Conservation (phyloP, 2,329 filamentous ascomycete genomes). For the Neonectria faginata region DNA sequence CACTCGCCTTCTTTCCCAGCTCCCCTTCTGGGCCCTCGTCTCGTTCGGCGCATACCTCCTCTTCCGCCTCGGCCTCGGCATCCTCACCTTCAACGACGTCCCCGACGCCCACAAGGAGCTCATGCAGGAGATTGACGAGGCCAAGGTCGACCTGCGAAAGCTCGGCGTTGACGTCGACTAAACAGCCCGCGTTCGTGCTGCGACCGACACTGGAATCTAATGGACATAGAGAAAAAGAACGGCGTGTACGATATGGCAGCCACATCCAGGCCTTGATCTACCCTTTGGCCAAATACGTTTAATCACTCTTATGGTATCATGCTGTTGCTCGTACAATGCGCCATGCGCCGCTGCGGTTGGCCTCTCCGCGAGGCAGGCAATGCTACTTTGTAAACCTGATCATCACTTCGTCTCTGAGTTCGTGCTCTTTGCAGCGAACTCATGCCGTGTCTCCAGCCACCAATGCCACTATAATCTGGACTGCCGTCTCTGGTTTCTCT, state of each 20-base stretch:
- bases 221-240: constrained; percentile 39
- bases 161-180: constrained; percentile 84
- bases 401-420: constrained; percentile 13
- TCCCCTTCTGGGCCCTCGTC: constrained; percentile 93
- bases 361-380: constrained; percentile 10
- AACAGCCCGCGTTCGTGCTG: constrained; percentile 32
- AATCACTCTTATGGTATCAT: constrained; percentile 35
- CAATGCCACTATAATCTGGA: constrained; percentile 70
- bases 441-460: constrained; percentile 59
- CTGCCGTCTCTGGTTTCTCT: constrained; percentile 66
- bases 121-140: constrained; percentile 83
- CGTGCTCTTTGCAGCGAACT: constrained; percentile 6
- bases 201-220: constrained; percentile 28
- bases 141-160: constrained; percentile 77
- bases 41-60: constrained; percentile 93
- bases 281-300: constrained; percentile 31
- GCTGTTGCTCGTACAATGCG: constrained; percentile 16
- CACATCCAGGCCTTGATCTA: constrained; percentile 18
- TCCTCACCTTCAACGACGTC: constrained; percentile 97
- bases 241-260: constrained; percentile 20
- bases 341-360: constrained; percentile 8
- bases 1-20: constrained; percentile 59
- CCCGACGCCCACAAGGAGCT: constrained; percentile 91
- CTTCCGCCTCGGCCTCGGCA: constrained; percentile 89
- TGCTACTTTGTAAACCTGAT: not conserved